Conservation (phyloP, 2,329 filamentous ascomycete genomes). For the Aphanoascus verrucosus region DNA sequence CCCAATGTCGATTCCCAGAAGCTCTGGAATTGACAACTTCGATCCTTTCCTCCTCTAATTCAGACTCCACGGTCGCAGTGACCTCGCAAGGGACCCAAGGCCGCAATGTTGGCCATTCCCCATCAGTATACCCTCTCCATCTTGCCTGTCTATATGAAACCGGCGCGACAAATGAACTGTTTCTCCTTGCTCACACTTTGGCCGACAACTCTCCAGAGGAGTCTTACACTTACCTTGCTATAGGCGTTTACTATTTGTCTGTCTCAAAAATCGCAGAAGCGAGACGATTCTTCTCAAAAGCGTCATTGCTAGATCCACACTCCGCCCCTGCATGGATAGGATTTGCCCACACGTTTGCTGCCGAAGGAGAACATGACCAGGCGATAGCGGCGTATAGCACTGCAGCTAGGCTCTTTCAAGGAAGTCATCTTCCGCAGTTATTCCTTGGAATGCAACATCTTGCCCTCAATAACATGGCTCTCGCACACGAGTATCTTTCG, state of each 20-base stretch:
- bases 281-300: conserved; percentile 90
- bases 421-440: conserved; percentile 87
- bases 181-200: conserved; percentile 83
- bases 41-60: conserved; percentile 74
- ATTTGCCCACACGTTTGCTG: conserved; percentile 95
- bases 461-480: conserved; percentile 83
- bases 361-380: conserved; percentile 95
- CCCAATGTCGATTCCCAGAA: conserved; percentile 84
- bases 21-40: conserved; percentile 73
- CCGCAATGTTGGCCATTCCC: conserved; percentile 36
- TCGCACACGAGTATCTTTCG: conserved; percentile 89
- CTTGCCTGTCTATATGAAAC: conserved; percentile 86
- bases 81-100: conserved; percentile 22
- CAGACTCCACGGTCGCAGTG: conserved; percentile 53
- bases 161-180: conserved; percentile 73
- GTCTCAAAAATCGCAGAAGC: conserved; percentile 87
- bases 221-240: conserved; percentile 84
- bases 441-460: conserved; percentile 99
- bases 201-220: conserved; percentile 86
- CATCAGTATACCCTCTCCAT: conserved; percentile 70
- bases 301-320: conserved; percentile 93
- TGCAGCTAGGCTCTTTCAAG: conserved; percentile 87
- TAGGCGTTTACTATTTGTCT: conserved; percentile 87
- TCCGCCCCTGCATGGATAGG: conserved; percentile 98
- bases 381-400: conserved; percentile 97